Evolutionary conservation across 306 rosid genomes (phyloP).

Genomic region (Castanospermum australe): DNA sequence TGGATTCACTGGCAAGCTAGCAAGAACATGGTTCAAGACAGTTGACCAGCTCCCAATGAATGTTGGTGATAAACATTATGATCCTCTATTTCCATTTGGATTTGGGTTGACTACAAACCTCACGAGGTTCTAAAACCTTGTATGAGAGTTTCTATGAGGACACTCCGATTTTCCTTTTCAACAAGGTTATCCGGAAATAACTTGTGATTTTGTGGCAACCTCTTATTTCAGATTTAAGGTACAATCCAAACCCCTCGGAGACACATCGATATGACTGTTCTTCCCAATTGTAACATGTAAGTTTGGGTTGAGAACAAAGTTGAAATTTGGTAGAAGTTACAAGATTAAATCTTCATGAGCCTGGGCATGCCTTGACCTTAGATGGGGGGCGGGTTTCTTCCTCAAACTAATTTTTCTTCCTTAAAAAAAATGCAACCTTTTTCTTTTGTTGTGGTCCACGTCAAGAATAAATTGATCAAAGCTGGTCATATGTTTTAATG

Average conservation of each 20-base stretch:
- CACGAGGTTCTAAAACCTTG: conserved; percentile 21
- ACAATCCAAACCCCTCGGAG: not conserved
- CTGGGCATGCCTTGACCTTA: no score
- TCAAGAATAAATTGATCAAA: no score
- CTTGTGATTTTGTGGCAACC: not conserved
- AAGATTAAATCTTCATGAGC: no score
- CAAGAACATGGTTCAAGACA: conserved; percentile 81
- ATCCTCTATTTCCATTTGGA: conserved; percentile 77
- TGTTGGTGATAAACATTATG: conserved; percentile 72
- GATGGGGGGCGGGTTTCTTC: no score
- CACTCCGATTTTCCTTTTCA: not conserved
- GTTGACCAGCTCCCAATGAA: conserved; percentile 85
- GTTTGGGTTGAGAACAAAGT: not conserved
- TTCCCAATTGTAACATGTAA: not conserved
- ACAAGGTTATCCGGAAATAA: not conserved
- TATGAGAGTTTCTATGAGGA: not conserved
- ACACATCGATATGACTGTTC: not conserved
- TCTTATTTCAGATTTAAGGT: not conserved
- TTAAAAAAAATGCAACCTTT: no score
- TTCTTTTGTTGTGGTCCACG: no score
- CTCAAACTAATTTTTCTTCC: no score
- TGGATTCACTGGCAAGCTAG: conserved; percentile 80
- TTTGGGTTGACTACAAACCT: conserved; percentile 71
- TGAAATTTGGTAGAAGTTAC: not conserved
- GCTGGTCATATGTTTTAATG: no score